Evolutionary conservation across 768 basidiomycete species (phyloP), one percentile per base, ranked within the genome.

Genomic region (Galerina sulciceps): DNA sequence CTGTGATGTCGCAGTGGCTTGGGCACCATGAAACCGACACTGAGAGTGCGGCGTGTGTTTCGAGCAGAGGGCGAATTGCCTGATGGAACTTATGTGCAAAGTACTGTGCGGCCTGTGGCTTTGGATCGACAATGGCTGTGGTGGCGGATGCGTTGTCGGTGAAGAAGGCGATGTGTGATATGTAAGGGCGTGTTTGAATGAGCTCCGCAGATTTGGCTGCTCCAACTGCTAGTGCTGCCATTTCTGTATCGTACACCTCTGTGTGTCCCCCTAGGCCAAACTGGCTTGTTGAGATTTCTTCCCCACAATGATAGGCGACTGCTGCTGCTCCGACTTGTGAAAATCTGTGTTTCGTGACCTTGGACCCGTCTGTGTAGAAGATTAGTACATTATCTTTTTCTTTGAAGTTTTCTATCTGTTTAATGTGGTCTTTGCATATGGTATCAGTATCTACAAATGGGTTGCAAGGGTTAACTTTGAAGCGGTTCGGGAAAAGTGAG

Each of bases 181-280:
- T 55, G 14, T 53, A 11, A 9, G 46, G 58, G 48, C 61, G 53
- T 4, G 26, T 14, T 23, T 36, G 20, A 2, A 60, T 36, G 18
- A 22, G 59, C 14, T 45, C 26, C 5, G 51, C 50, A 10, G 63
- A 66, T 17, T 46, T 35, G 5, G 49, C 54, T 14, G 63, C 58
- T 2, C 66, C 66, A 23, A 59, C 55, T 23, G 48, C 45, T 0
- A 73, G 68, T 1, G 58, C 71, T 10, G 65, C 61, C 37, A 73
- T 60, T 44, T 74, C 71, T 0, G 64, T 70, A 23, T 74, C 68
- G 52, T 65, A 71, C 4, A 69, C 66, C 43, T 72, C 70, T 8
- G 72, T 64, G 17, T 56, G 41, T 0, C 63, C 61, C 1, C 72
- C 72, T 37, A 73, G 49, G 4, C 71, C 69, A 14, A 68, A 53